These are phyloP conservation scores for Stylosanthes scabra DNA, from an alignment of 331 rosid genomes.

Conservation along the genomic window DNA sequence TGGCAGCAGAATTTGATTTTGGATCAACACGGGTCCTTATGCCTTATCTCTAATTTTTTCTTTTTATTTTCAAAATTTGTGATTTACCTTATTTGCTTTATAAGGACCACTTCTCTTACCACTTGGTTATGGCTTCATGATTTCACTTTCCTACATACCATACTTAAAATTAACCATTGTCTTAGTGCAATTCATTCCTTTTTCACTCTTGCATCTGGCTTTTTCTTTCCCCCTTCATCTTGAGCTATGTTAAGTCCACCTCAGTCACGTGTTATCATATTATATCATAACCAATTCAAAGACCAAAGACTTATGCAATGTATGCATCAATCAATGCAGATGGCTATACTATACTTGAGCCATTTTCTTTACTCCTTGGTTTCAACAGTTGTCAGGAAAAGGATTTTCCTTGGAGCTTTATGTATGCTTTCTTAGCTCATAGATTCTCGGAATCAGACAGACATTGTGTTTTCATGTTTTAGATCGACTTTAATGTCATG, in stretches of 20 bases:
- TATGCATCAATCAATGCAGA: conserved; percentile 1
- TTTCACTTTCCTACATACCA: conserved; percentile 29
- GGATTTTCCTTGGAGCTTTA: not conserved
- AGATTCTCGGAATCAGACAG: not conserved
- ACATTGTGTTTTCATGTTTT: conserved; percentile 3
- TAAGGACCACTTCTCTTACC: conserved; percentile 64
- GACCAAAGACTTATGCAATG: not conserved
- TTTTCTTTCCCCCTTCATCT: conserved; percentile 26
- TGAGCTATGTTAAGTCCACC: conserved; percentile 36
- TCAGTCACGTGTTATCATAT: conserved; percentile 26
- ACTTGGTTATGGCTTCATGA: conserved; percentile 28
- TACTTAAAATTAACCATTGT: conserved; percentile 21
- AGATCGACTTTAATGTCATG: not conserved
- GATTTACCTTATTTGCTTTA: conserved; percentile 36
- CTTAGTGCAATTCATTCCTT: conserved; percentile 32
- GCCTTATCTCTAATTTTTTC: conserved; percentile 47
- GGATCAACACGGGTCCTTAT: conserved; percentile 45
- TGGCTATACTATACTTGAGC: conserved; percentile 14
- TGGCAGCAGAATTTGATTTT: conserved; percentile 32
- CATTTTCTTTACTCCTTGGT: conserved; percentile 23
- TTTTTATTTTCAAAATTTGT: conserved; percentile 39
- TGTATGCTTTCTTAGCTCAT: conserved; percentile 7
- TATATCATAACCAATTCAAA: not conserved
- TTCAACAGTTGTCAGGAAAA: conserved; percentile 12
- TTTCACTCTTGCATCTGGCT: conserved; percentile 1